Percentiles rank a stretch among this genome's conserved stretches.
Evolutionary conservation across 2,329 filamentous ascomycete genomes (phyloP).

Genomic region (Purpureocillium lavendulum): DNA sequence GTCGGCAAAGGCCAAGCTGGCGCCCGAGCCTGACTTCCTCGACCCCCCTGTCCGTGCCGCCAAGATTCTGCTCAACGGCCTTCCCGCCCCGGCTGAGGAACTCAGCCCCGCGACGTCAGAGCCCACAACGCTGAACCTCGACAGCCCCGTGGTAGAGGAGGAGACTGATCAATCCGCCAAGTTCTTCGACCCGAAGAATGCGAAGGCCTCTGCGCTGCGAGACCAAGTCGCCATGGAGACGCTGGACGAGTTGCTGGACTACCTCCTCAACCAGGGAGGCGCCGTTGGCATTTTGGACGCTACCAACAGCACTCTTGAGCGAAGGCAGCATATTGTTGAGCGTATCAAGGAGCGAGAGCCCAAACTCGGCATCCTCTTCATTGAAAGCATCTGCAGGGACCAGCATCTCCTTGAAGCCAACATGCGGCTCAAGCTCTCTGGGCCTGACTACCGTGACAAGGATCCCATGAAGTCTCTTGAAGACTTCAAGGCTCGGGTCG

Average conservation of each 20-base stretch:
- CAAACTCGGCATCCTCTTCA: conserved; percentile 83
- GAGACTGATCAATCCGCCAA: conserved; percentile 75
- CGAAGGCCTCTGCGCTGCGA: conserved; percentile 69
- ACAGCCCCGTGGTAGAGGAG: conserved; percentile 13
- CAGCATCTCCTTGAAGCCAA: conserved; percentile 81
- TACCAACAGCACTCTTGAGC: conserved; percentile 88
- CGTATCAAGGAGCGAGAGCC: conserved; percentile 77
- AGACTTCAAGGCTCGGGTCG: conserved; percentile 89
- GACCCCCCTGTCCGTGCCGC: conserved; percentile 44
- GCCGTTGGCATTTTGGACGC: conserved; percentile 94
- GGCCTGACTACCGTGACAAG: conserved; percentile 92
- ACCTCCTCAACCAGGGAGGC: conserved; percentile 72
- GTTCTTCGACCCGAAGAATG: conserved; percentile 91
- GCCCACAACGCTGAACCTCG: conserved; percentile 28
- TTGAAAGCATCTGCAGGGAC: conserved; percentile 90
- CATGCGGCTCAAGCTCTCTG: conserved; percentile 92
- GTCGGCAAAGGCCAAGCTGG: conserved; percentile 22
- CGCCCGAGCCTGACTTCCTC: conserved; percentile 25
- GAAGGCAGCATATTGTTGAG: conserved; percentile 75
- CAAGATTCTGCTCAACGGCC: conserved; percentile 49
- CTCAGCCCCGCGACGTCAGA: conserved; percentile 23
- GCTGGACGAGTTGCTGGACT: conserved; percentile 84
- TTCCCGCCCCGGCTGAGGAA: conserved; percentile 23
- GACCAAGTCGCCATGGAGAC: conserved; percentile 92
- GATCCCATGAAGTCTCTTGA: conserved; percentile 76